Percentiles rank a stretch among this genome's conserved stretches.
These are phyloP conservation scores for Simmondsia chinensis DNA, from an alignment of 148 eudicot genomes.

Conservation along the genomic window DNA sequence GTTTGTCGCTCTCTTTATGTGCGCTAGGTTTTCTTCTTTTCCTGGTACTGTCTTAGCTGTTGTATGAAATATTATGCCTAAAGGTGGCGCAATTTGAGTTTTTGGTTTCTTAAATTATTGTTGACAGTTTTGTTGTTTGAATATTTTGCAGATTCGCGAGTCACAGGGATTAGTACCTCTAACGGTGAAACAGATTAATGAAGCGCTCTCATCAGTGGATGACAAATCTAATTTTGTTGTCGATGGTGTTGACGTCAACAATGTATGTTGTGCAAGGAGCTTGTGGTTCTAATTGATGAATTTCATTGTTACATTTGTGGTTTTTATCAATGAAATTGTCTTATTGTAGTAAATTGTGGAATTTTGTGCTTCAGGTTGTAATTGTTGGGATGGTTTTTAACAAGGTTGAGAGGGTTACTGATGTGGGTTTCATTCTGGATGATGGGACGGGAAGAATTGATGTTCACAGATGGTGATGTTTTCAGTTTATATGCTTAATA, in stretches of 20 bases:
- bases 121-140: neutral
- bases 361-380: conserved; percentile 47
- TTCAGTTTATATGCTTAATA: conserved; percentile 1
- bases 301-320: neutral
- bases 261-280: conserved; percentile 27
- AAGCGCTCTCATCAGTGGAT: conserved; percentile 35
- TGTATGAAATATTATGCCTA: too few relatives aligned
- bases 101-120: neutral
- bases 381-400: conserved; percentile 62
- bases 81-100: too few relatives aligned
- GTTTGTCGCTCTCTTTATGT: too few relatives aligned
- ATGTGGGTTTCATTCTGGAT: conserved; percentile 59
- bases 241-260: conserved; percentile 69
- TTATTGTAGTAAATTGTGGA: neutral
- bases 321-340: conserved; percentile 2
- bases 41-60: too few relatives aligned
- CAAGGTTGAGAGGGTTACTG: conserved; percentile 70
- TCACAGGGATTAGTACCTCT: conserved; percentile 54
- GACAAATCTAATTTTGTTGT: conserved; percentile 44
- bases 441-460: conserved; percentile 86
- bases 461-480: conserved; percentile 70
- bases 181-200: conserved; percentile 77
- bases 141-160: conserved; percentile 54
- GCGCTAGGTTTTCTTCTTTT: too few relatives aligned
- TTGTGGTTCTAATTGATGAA: too few relatives aligned